Evolutionary conservation across 2,329 filamentous ascomycete genomes (phyloP), one percentile per base, ranked within the genome.

Genomic region (Colletotrichum sojae): DNA sequence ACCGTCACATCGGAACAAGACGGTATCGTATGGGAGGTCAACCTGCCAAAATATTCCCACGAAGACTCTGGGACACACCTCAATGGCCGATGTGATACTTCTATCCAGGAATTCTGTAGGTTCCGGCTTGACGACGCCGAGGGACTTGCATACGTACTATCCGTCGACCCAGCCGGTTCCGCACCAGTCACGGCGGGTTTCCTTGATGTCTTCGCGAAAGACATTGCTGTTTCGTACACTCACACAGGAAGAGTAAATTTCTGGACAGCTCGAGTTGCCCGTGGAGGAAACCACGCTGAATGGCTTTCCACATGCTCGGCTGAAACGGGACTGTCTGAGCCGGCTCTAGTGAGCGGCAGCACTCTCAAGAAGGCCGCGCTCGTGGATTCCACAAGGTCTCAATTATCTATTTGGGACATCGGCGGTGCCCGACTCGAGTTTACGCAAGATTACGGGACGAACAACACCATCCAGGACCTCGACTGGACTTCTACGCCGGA

Each of bases 401-500:
- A 90, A 48, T 82, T 98, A 57, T 97, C 93, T 0, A 97, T 98
- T 57, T 98, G 95, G 95, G 95, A 97, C 76, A 92, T 94, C 12
- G 89, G 91, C 71, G 93, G 92, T 63, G 91, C 91, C 2, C 91
- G 94, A 71, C 85, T 97, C 6, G 95, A 98, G 78, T 94, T 93
- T 75, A 88, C 93, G 70, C 89, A 95, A 74, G 86, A 89, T 36
- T 96, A 94, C 72, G 87, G 91, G 72, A 85, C 86, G 13, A 87
- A 92, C 69, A 92, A 96, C 74, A 88, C 86, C 6, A 94, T 98
- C 48, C 90, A 92, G 71, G 95, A 97, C 78, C 87, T 98, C 13
- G 94, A 97, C 78, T 98, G 95, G 95, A 95, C 94, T 1, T 95
- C 93, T 3, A 97, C 95, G 0, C 94, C 94, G 0, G 94, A 97